A percentile compares a stretch with the other conserved stretches of the same genome.
These are phyloP conservation scores for Akanthomyces lecanii DNA, from an alignment of 2,329 filamentous ascomycete genomes.

Conservation along the genomic window DNA sequence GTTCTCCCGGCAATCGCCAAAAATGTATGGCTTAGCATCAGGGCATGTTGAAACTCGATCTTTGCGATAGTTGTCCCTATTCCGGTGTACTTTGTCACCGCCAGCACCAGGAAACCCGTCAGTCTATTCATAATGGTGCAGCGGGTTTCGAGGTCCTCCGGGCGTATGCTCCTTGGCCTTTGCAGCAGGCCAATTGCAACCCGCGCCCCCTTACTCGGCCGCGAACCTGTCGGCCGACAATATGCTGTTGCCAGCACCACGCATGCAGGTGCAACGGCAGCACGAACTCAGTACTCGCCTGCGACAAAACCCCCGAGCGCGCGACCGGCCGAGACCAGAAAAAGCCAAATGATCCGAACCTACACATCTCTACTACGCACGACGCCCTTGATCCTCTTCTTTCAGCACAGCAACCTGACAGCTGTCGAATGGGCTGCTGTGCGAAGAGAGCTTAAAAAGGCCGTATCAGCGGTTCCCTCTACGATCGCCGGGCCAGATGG, in stretches of 20 bases:
- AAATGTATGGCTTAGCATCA: neutral
- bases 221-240: neutral
- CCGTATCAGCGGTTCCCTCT: conserved; percentile 39
- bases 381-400: conserved; percentile 78
- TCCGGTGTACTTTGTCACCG: neutral
- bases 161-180: neutral
- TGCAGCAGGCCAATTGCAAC: neutral
- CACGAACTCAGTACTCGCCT: conserved; percentile 50
- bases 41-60: neutral
- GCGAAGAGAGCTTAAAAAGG: conserved; percentile 40
- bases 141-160: neutral
- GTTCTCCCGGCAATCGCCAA: conserved; percentile 13
- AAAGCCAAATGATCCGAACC: conserved; percentile 79
- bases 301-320: conserved; percentile 82
- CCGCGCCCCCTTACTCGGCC: neutral
- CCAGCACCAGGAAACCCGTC: neutral
- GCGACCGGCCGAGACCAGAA: conserved; percentile 79
- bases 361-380: conserved; percentile 87
- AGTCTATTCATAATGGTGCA: conserved; percentile 7
- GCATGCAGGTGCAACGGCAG: conserved; percentile 22
- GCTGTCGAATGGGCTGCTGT: conserved; percentile 58
- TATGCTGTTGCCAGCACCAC: conserved; percentile 17
- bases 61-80: neutral
- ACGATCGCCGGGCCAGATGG: conserved; percentile 24
- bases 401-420: conserved; percentile 66